phyloP scores from a whole-genome alignment of 106 monocot genomes.

The Posidonia australis region DNA sequence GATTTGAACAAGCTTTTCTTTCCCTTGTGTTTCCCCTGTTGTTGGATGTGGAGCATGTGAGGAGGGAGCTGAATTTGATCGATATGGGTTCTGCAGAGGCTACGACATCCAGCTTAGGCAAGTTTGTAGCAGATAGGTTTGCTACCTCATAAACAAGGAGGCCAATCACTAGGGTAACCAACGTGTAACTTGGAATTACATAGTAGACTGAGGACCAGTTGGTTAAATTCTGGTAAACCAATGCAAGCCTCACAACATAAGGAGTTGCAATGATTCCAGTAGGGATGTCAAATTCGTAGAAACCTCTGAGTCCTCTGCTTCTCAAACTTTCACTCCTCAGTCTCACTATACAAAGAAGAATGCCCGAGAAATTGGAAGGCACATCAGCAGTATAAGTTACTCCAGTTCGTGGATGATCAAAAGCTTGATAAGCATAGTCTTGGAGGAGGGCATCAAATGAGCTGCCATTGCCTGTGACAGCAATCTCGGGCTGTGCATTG shows the following conservation, averaged over 20 bases:
- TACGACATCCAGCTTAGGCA: slow-evolving; percentile 38
- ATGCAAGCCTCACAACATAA: slow-evolving; percentile 53
- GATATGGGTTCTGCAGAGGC: slow-evolving; percentile 39
- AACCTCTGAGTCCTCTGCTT: slow-evolving; percentile 34
- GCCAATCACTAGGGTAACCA: slow-evolving; percentile 9
- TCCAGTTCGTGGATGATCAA: too few species aligned
- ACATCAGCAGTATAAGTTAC: slow-evolving; percentile 24
- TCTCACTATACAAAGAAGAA: slow-evolving; percentile 45
- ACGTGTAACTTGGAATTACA: slow-evolving; percentile 8
- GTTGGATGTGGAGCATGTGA: too few species aligned
- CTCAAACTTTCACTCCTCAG: slow-evolving; percentile 66
- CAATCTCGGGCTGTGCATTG: too few species aligned
- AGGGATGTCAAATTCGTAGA: slow-evolving; percentile 63
- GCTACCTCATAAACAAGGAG: slow-evolving; percentile 48
- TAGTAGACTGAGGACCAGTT: slow-evolving; percentile 22
- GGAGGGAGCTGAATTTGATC: too few species aligned
- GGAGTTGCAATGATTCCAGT: slow-evolving; percentile 50
- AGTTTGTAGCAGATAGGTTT: slow-evolving; percentile 37
- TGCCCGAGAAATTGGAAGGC: slow-evolving; percentile 61
- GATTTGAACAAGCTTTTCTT: not conserved
- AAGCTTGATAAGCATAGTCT: too few species aligned
- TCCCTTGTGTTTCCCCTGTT: too few species aligned
- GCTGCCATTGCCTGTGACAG: too few species aligned
- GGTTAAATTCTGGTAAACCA: slow-evolving; percentile 25
- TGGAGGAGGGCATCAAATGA: too few species aligned